phyloP scores from a whole-genome alignment of 257 asterid species.

The Lycium barbarum region DNA sequence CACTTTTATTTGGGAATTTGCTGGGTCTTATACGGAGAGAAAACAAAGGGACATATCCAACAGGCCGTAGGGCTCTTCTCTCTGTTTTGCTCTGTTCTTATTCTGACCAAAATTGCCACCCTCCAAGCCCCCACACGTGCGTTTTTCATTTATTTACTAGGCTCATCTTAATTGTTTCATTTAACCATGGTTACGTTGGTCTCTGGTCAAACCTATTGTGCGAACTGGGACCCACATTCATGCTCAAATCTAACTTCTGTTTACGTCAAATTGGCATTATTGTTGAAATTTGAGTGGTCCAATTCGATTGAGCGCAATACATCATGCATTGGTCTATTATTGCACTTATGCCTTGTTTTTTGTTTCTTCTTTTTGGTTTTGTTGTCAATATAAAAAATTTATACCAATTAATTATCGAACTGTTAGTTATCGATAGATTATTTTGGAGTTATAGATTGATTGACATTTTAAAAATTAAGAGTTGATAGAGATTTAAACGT shows the following conservation, averaged over 20 bases:
- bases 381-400: neutral
- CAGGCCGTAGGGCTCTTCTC: constrained; percentile 38
- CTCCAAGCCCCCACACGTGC: constrained; percentile 56
- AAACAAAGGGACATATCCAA: constrained; percentile 56
- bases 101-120: constrained; percentile 54
- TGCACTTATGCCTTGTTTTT: neutral
- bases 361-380: neutral
- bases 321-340: neutral
- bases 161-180: constrained; percentile 17
- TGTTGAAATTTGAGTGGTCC: constrained; percentile 20
- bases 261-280: constrained; percentile 33
- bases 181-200: constrained; percentile 54
- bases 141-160: constrained; percentile 40
- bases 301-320: neutral
- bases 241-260: constrained; percentile 47
- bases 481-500: neutral
- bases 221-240: constrained; percentile 34
- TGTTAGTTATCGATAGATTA: too few species aligned
- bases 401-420: neutral
- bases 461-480: too few species aligned
- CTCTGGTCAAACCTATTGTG: constrained; percentile 52
- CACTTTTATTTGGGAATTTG: constrained; percentile 44
- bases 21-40: constrained; percentile 50
- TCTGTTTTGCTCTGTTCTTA: constrained; percentile 36
- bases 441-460: too few species aligned